Percentiles rank a stretch among this genome's conserved stretches.
Conservation (phyloP, 306 rosid species). For the Malus sieversii region DNA sequence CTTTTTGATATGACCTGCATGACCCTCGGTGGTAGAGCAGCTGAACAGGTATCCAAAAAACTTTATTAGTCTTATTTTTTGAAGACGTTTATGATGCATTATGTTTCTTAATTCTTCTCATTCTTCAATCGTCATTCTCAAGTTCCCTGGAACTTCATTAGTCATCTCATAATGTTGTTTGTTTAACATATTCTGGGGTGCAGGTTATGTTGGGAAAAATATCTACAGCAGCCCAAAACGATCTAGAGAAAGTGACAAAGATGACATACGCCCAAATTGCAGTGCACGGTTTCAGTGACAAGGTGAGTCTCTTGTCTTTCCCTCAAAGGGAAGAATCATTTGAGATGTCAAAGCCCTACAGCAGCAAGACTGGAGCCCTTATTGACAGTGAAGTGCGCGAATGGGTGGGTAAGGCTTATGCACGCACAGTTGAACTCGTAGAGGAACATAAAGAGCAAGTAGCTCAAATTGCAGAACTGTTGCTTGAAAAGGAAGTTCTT, state of each 20-base stretch:
- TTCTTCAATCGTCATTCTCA: no score
- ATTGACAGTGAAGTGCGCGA: conserved; percentile 83
- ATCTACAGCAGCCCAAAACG: conserved; percentile 89
- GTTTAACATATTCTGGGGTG: conserved; percentile 3
- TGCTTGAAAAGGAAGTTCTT: conserved; percentile 92
- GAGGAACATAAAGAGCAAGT: conserved; percentile 74
- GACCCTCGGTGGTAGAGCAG: conserved; percentile 97
- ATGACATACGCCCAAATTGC: conserved; percentile 97
- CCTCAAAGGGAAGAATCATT: conserved; percentile 58
- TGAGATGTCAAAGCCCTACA: conserved; percentile 74
- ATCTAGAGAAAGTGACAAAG: conserved; percentile 91
- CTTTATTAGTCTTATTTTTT: background rate
- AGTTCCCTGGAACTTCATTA: background rate
- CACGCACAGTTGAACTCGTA: conserved; percentile 45
- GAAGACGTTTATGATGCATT: background rate
- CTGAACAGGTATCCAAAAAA: conserved; percentile 63
- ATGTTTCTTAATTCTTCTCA: no score
- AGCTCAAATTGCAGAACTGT: conserved; percentile 72
- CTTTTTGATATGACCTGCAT: conserved; percentile 88
- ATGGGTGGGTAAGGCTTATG: conserved; percentile 71
- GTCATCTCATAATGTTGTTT: background rate
- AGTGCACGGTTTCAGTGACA: conserved; percentile 80
- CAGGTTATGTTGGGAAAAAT: conserved; percentile 80
- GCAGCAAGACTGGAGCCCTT: conserved; percentile 73
- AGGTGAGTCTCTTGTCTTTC: conserved; percentile 90